Conservation (phyloP, 257 asterid species). For the Fraxinus anomala region DNA sequence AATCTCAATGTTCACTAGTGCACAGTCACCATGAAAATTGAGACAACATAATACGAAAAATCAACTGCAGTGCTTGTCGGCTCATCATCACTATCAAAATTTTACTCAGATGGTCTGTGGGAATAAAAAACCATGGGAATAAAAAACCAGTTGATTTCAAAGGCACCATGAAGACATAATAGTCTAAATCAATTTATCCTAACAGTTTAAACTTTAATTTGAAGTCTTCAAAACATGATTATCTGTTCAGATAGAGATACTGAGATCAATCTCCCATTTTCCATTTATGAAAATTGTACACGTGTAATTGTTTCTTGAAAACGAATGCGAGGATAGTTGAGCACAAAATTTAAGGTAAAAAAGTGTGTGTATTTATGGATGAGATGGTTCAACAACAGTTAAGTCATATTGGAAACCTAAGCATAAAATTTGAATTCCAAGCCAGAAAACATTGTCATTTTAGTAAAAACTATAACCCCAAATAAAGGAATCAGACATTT, state of each 20-base stretch:
- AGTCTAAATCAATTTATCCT: background rate
- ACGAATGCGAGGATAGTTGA: background rate
- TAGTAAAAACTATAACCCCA: background rate
- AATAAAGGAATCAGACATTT: background rate
- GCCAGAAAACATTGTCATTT: background rate
- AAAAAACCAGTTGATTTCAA: background rate
- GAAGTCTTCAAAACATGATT: background rate
- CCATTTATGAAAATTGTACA: background rate
- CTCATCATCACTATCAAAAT: background rate
- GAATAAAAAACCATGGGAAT: background rate
- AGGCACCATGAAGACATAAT: background rate
- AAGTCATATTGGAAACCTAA: background rate
- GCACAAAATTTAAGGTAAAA: background rate
- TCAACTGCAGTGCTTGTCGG: background rate
- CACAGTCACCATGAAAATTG: background rate
- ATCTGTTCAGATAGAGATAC: background rate
- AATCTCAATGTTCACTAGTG: too few species aligned
- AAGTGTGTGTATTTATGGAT: background rate
- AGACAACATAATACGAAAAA: background rate
- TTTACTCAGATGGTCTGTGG: background rate
- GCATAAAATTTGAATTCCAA: background rate
- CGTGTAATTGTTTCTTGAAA: background rate
- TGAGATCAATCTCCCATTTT: background rate
- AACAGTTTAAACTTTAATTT: too few species aligned
- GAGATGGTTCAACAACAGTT: background rate